Evolutionary conservation across 106 monocot species (phyloP).

Genomic region (Alisma plantagoaquatica): DNA sequence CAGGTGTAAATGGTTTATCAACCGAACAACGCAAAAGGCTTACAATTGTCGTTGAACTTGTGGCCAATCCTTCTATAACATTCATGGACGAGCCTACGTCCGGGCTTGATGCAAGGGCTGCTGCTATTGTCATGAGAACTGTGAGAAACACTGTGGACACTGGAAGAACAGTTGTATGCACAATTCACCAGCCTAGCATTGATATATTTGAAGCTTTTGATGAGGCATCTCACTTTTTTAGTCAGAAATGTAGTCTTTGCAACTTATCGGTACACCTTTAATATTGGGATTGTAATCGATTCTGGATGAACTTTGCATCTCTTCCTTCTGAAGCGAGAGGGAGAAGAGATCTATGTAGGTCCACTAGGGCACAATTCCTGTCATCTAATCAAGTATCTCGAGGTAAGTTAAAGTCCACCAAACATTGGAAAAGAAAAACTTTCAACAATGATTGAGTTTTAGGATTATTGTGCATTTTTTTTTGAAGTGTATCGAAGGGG

Average conservation of each 20-base stretch:
- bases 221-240: not conserved
- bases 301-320: constrained; percentile 11
- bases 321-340: constrained; percentile 19
- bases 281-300: constrained; percentile 2
- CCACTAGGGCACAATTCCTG: constrained; percentile 29
- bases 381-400: constrained; percentile 26
- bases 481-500: constrained; percentile 39
- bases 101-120: no score
- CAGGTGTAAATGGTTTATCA: not conserved
- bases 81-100: no score
- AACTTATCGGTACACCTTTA: not conserved
- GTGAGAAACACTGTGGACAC: constrained; percentile 6
- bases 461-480: constrained; percentile 4
- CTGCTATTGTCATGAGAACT: constrained; percentile 5
- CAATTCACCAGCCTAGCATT: constrained; percentile 10
- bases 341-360: constrained; percentile 43
- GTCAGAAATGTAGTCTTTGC: not conserved
- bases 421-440: no score
- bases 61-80: no score
- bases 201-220: constrained; percentile 8
- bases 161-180: constrained; percentile 6
- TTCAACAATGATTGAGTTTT: not conserved
- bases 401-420: constrained; percentile 3
- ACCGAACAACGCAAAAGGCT: no score
- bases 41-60: no score